A percentile compares a stretch with the other conserved stretches of the same genome.
Conservation (phyloP, 352 stramenopile species). For the Saprolegnia parasitica region DNA sequence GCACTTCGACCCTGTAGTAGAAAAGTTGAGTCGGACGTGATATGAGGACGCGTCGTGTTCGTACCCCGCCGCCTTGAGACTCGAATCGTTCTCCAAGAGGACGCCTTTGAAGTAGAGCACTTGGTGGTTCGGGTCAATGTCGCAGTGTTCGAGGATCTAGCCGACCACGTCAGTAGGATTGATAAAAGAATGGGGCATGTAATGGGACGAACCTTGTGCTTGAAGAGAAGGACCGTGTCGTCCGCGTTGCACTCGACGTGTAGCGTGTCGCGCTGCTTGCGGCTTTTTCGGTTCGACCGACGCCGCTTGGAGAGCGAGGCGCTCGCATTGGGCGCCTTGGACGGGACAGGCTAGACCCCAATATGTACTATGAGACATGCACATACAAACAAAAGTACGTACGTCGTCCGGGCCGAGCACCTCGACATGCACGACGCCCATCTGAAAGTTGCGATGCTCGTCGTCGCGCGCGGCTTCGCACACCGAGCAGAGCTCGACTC, state of each 20-base stretch:
- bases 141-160: slow-evolving; percentile 67
- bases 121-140: slow-evolving; percentile 61
- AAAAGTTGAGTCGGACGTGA: too few relatives aligned
- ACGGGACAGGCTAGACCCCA: neutral
- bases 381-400: slow-evolving; percentile 38
- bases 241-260: slow-evolving; percentile 47
- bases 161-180: too few relatives aligned
- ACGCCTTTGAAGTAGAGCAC: slow-evolving; percentile 63
- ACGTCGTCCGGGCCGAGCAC: slow-evolving; percentile 51
- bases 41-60: slow-evolving; percentile 18
- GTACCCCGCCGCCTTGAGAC: slow-evolving; percentile 64
- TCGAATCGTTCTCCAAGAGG: slow-evolving; percentile 46
- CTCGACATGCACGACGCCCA: slow-evolving; percentile 55
- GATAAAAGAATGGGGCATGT: too few relatives aligned
- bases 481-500: slow-evolving; percentile 39
- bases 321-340: too few relatives aligned
- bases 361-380: slow-evolving; percentile 24
- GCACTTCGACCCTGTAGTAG: slow-evolving; percentile 20
- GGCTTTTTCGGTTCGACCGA: slow-evolving; percentile 58
- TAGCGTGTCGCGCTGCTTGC: slow-evolving; percentile 45
- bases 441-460: slow-evolving; percentile 59
- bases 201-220: slow-evolving; percentile 42
- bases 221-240: slow-evolving; percentile 72
- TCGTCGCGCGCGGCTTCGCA: slow-evolving; percentile 46
- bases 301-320: slow-evolving; percentile 36